phyloP scores from a whole-genome alignment of 306 rosid species.

The Trifolium repens region DNA sequence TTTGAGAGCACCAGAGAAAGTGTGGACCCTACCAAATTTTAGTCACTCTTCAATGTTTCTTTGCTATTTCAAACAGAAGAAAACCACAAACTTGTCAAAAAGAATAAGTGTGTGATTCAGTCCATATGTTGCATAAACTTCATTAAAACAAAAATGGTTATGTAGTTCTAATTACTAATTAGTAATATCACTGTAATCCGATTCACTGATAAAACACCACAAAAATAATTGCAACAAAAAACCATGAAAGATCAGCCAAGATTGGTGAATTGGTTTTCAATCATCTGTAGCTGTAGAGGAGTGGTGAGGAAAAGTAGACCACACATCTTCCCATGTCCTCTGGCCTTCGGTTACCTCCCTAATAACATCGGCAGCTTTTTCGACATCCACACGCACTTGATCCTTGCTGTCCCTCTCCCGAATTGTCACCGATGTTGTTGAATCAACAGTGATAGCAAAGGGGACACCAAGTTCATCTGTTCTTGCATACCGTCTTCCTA shows the following conservation, averaged over 20 bases:
- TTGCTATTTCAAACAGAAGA: no score
- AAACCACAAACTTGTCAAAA: no score
- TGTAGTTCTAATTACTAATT: no score
- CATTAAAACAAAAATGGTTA: no score
- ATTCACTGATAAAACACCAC: no score
- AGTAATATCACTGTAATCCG: no score
- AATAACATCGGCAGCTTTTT: conserved; percentile 64
- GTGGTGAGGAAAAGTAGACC: conserved; percentile 76
- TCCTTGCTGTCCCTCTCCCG: conserved; percentile 91
- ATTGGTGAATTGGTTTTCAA: conserved; percentile 29
- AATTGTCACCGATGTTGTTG: conserved; percentile 72
- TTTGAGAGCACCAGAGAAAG: no score
- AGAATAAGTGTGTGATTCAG: no score
- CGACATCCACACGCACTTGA: conserved; percentile 78
- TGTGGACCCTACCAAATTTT: no score
- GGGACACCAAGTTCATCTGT: conserved; percentile 98
- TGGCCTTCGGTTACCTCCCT: conserved; percentile 71
- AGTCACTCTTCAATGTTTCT: no score
- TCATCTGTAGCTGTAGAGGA: conserved; percentile 66
- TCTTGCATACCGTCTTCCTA: conserved; percentile 86
- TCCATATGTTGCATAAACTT: no score
- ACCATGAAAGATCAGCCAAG: background rate
- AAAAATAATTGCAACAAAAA: no score
- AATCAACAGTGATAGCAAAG: conserved; percentile 80
- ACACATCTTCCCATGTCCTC: conserved; percentile 71